phyloP scores from a whole-genome alignment of 441 rosid genomes.

The Melastoma candidum region DNA sequence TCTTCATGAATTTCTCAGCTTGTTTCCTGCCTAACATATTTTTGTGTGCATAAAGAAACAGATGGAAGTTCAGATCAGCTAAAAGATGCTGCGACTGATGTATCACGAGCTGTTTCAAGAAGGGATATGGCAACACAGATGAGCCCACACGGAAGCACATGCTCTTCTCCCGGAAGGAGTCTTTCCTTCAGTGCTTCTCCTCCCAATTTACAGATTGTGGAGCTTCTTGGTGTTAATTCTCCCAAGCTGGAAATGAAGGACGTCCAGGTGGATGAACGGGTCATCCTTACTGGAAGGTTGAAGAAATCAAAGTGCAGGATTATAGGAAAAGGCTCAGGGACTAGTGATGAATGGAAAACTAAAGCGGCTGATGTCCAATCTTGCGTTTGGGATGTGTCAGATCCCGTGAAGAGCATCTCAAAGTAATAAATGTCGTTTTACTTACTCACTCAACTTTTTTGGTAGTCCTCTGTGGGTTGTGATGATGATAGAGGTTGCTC shows the following conservation, averaged over 20 bases:
- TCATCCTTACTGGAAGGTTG: constrained; percentile 79
- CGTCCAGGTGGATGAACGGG: constrained; percentile 83
- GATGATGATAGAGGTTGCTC: too few relatives aligned
- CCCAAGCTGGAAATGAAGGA: constrained; percentile 62
- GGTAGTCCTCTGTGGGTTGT: too few relatives aligned
- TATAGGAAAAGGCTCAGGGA: constrained; percentile 49
- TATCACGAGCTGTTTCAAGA: constrained; percentile 57
- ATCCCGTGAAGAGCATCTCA: constrained; percentile 45
- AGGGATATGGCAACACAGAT: constrained; percentile 96
- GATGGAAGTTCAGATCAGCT: constrained; percentile 40
- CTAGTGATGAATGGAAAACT: constrained; percentile 63
- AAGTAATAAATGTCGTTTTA: constrained; percentile 26
- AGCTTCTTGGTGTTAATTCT: constrained; percentile 35
- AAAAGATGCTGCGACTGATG: constrained; percentile 51
- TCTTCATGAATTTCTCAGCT: constrained; percentile 9
- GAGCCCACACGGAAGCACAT: constrained; percentile 73
- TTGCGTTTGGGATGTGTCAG: constrained; percentile 57
- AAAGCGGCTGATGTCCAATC: constrained; percentile 35
- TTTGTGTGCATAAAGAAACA: constrained; percentile 20
- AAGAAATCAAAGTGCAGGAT: constrained; percentile 54
- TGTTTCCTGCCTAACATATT: constrained; percentile 1
- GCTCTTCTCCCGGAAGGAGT: constrained; percentile 49
- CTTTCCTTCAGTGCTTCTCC: constrained; percentile 46
- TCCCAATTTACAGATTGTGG: constrained; percentile 41
- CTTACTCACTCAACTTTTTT: background rate